Evolutionary conservation across 345 rosid species (phyloP), one percentile per base, ranked within the genome.

Genomic region (Pistacia integerrima): DNA sequence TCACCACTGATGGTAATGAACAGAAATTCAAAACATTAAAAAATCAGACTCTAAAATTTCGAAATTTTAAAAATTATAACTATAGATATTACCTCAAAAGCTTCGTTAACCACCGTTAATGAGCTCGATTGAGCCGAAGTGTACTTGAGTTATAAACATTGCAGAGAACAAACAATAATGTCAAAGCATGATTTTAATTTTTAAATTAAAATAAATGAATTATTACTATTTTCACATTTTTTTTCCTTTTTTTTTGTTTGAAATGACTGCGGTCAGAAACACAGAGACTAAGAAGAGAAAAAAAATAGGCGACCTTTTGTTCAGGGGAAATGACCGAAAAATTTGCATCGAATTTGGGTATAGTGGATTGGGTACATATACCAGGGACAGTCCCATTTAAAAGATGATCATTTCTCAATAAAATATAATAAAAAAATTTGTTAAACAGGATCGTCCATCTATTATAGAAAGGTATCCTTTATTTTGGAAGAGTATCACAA

Each of bases 271-370:
- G 44, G 70, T 44, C 30, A 44, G 76, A 82, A 77, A 76, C 56
- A 74, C 75, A 48, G 64, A 62, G 80, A 64, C 41, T 4, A 10
- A 9, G 28, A 70, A 7, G 14, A 68, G 25, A 17, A 59, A 60
- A 70, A 80, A 38, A 73, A 78, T 79, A 67, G 80, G 71, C 74
- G 77, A 69, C 57, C 81, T 80, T 67, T 71, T 30, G 67, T 4
- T 57, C 67, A 8, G 75, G 80, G 18, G 36, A 16, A n/a, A n/a
- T n/a, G n/a, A 25, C 25, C 25, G 1, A 25, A 25, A 25, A 0
- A 25, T 1, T 25, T 25, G 0, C 25, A 25, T 0, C 25, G 25
- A 25, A n/a, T n/a, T n/a, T n/a, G n/a, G n/a, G n/a, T n/a, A n/a
- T n/a, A n/a, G n/a, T n/a, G n/a, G n/a, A n/a, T n/a, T n/a, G n/a